Evolutionary conservation across 148 eudicot genomes (phyloP).

Genomic region (Silene latifolia): DNA sequence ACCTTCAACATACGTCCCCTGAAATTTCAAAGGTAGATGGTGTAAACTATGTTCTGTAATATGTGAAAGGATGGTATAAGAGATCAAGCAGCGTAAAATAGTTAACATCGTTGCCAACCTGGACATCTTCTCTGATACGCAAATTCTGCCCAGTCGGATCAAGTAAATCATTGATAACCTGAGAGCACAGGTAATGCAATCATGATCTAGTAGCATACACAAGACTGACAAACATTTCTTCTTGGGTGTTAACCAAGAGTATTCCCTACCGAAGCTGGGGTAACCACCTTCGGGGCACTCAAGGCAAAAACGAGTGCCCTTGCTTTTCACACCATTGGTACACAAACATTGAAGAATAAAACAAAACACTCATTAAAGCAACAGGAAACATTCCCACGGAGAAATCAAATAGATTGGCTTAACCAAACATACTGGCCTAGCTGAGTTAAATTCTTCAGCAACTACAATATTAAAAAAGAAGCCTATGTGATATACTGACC

Average conservation of each 20-base stretch:
- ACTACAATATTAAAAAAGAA: not conserved
- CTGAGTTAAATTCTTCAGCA: not conserved
- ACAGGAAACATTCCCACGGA: not conserved
- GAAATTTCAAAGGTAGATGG: slow-evolving; percentile 17
- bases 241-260: too few relatives aligned
- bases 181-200: slow-evolving; percentile 19
- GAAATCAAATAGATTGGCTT: not conserved
- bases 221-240: not conserved
- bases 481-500: slow-evolving; percentile 40
- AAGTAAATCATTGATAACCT: slow-evolving; percentile 97
- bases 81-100: not conserved
- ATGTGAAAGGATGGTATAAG: not conserved
- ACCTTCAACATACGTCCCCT: slow-evolving; percentile 99
- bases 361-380: not conserved
- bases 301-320: not conserved
- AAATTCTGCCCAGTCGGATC: slow-evolving; percentile 98
- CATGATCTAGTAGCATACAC: not conserved
- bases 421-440: not conserved
- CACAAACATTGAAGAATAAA: not conserved
- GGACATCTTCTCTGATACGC: slow-evolving; percentile 96
- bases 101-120: slow-evolving; percentile 43
- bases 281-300: not conserved
- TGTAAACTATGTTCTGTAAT: not conserved
- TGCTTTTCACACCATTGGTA: too few relatives aligned
- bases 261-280: too few relatives aligned